Percentiles rank a stretch among this genome's conserved stretches.
These are phyloP conservation scores for Talaromyces stipitatus DNA, from an alignment of 495 filamentous ascomycete species.

Conservation along the genomic window DNA sequence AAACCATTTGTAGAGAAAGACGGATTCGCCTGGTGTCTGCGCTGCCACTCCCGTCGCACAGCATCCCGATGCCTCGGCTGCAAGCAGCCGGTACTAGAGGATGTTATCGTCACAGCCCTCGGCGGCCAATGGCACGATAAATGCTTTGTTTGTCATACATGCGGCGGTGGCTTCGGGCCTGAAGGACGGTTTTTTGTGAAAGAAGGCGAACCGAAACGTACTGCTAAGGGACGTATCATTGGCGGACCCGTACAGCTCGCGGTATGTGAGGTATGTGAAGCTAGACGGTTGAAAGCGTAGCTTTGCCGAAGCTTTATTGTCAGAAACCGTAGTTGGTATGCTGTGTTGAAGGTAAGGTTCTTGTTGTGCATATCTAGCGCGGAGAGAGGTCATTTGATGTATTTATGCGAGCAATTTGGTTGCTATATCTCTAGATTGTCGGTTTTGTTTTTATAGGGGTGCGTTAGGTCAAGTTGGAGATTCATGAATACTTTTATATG, in stretches of 20 bases:
- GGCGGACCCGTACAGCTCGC: conserved; percentile 42
- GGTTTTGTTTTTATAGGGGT: neutral
- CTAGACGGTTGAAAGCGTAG: conserved; percentile 52
- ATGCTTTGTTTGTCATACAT: conserved; percentile 82
- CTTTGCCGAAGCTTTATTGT: conserved; percentile 5
- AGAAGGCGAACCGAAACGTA: conserved; percentile 45
- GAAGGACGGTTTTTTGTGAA: conserved; percentile 61
- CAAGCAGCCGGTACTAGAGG: conserved; percentile 73
- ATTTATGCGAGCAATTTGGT: neutral
- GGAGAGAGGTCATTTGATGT: neutral
- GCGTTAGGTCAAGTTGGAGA: neutral
- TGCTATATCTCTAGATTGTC: neutral
- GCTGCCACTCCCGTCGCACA: conserved; percentile 86
- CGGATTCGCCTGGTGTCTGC: conserved; percentile 96
- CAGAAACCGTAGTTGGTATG: too few species aligned
- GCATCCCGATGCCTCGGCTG: conserved; percentile 83
- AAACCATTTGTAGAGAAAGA: conserved; percentile 96
- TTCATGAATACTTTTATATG: neutral
- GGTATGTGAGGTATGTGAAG: conserved; percentile 58
- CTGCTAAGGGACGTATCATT: conserved; percentile 41
- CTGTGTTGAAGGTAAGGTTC: too few species aligned
- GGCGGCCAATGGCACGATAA: conserved; percentile 89
- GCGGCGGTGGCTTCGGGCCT: conserved; percentile 47
- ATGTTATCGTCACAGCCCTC: conserved; percentile 77
- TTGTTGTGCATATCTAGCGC: too few species aligned